Evolutionary conservation across 139 green algal genomes (phyloP).

Genomic region (Chlorella vulgaris): DNA sequence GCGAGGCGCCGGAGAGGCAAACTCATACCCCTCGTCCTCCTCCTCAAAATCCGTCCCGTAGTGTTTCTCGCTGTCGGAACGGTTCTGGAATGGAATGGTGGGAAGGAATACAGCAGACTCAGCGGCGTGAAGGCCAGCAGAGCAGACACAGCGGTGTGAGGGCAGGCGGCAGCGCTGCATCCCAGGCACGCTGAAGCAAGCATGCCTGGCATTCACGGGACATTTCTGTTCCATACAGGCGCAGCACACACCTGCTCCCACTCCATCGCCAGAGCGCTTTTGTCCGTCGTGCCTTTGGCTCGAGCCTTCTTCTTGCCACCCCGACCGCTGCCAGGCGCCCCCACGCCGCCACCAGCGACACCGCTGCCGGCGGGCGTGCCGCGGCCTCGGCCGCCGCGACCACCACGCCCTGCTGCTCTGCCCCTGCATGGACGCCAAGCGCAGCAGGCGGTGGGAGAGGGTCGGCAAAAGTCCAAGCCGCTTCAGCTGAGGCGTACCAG

Average conservation of each 20-base stretch:
- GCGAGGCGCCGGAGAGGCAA: not conserved
- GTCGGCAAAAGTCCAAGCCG: not conserved
- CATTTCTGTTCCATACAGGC: no score
- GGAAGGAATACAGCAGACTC: not conserved
- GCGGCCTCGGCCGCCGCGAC: slow-evolving; percentile 4
- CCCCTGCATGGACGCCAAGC: not conserved
- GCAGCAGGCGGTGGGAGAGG: not conserved
- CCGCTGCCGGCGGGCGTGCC: slow-evolving; percentile 2
- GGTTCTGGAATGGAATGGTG: not conserved
- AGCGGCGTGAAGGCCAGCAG: not conserved
- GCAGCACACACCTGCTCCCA: slow-evolving; percentile 8
- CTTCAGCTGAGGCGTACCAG: no score
- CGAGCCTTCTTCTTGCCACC: not conserved
- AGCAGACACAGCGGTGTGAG: not conserved
- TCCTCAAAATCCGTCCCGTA: slow-evolving; percentile 40
- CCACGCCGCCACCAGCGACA: not conserved
- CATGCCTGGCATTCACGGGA: no score
- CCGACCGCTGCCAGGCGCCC: not conserved
- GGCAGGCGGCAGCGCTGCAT: not conserved
- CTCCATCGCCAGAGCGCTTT: slow-evolving; percentile 24
- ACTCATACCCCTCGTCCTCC: slow-evolving; percentile 25
- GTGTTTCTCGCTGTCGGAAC: slow-evolving; percentile 35
- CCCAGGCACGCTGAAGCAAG: not conserved
- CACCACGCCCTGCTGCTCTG: no score
- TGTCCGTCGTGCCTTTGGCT: not conserved